These are phyloP conservation scores for Picochlorum sp. DNA, from an alignment of 139 green algal genomes.

Conservation along the genomic window DNA sequence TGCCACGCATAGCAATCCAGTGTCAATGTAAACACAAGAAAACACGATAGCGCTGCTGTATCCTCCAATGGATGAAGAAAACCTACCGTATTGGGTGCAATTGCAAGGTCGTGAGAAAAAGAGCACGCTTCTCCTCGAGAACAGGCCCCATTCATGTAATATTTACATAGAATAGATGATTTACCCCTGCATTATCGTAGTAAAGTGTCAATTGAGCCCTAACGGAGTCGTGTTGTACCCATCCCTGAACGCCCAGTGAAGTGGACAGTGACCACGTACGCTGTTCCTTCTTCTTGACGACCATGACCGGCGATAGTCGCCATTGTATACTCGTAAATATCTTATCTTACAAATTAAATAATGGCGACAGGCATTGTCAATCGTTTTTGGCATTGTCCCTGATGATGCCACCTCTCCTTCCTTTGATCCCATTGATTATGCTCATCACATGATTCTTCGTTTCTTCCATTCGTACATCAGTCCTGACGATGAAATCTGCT, in stretches of 20 bases:
- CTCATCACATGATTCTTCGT: conserved; percentile 42
- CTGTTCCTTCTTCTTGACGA: too few species aligned
- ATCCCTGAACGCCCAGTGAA: too few species aligned
- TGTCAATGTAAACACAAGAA: neutral
- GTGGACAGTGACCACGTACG: too few species aligned
- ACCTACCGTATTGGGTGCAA: neutral
- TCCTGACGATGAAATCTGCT: conserved; percentile 70
- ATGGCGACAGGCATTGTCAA: too few species aligned
- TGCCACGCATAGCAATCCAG: too few species aligned
- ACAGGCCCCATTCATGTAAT: conserved; percentile 11
- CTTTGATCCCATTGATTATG: conserved; percentile 34
- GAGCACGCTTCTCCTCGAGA: neutral
- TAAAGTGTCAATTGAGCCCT: too few species aligned
- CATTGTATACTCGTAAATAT: too few species aligned
- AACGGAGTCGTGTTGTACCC: too few species aligned
- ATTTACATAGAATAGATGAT: conserved; percentile 1
- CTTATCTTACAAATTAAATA: too few species aligned
- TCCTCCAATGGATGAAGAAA: conserved; percentile 1
- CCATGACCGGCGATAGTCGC: too few species aligned
- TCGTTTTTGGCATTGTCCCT: neutral
- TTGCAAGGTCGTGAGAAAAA: conserved; percentile 4
- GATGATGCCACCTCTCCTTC: conserved; percentile 7
- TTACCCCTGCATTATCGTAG: neutral
- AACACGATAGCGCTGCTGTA: neutral
- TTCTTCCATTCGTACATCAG: conserved; percentile 34